Evolutionary conservation across 73 alveolate species (phyloP).

Genomic region (Effrenium voratum): DNA sequence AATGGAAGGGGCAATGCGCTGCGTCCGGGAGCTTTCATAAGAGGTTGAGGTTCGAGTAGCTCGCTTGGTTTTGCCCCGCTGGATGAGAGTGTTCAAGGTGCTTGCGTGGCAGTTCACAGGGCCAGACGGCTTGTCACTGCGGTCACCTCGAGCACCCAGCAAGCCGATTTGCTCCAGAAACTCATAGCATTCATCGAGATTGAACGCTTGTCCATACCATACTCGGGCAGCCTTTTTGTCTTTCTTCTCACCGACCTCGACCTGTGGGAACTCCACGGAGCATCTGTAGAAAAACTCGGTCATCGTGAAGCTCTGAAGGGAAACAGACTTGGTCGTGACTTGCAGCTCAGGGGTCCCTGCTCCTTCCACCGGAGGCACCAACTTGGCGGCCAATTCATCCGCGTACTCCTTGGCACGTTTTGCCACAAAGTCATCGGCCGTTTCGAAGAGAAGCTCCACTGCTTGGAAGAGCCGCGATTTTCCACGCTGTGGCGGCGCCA

Average conservation of each 20-base stretch:
- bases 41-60: slow-evolving; percentile 4
- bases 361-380: not conserved
- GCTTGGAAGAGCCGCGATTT: not conserved
- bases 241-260: not conserved
- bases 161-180: slow-evolving; percentile 10
- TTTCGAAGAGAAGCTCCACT: not conserved
- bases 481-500: not conserved
- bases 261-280: slow-evolving; percentile 43
- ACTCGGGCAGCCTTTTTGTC: not conserved
- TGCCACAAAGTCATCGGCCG: not conserved
- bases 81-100: not conserved
- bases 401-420: not conserved
- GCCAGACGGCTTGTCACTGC: not conserved
- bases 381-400: not conserved
- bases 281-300: slow-evolving; percentile 40
- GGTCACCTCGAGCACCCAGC: not conserved
- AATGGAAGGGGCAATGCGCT: not conserved
- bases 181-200: slow-evolving; percentile 25
- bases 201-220: slow-evolving; percentile 15
- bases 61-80: not conserved
- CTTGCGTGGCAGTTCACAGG: not conserved
- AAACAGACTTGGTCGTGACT: not conserved
- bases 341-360: not conserved
- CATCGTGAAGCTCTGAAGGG: slow-evolving; percentile 30
- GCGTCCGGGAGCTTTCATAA: not conserved